Percentiles rank a stretch among this genome's conserved stretches.
These are phyloP conservation scores for Theobroma cacao DNA, from an alignment of 345 rosid genomes.

Conservation along the genomic window DNA sequence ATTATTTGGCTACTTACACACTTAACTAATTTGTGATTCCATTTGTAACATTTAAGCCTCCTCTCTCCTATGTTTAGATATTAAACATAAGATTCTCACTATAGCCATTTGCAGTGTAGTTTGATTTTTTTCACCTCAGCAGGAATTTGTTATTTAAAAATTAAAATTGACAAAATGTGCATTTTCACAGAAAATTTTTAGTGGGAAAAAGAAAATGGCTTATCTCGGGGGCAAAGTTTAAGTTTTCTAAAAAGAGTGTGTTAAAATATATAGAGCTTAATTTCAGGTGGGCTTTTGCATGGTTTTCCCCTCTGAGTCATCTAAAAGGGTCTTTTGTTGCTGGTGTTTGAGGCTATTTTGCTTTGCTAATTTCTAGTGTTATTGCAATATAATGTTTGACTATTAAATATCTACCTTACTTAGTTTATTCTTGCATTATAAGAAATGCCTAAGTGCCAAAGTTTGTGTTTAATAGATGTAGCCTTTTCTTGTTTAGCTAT, in stretches of 20 bases:
- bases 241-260: background rate
- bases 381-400: background rate
- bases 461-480: background rate
- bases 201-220: background rate
- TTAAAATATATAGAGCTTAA: background rate
- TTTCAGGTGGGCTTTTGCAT: background rate
- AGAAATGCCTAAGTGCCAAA: background rate
- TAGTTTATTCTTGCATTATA: background rate
- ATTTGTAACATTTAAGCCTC: constrained; percentile 1
- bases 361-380: background rate
- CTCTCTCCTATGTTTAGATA: background rate
- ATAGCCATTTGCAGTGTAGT: too few relatives aligned
- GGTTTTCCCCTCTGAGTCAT: background rate
- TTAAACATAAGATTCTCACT: too few relatives aligned
- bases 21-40: background rate
- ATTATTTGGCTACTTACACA: background rate
- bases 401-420: background rate
- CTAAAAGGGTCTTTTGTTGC: background rate
- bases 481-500: background rate
- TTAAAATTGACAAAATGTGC: background rate
- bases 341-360: background rate
- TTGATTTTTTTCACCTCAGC: too few relatives aligned
- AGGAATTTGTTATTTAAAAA: too few relatives aligned
- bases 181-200: background rate
- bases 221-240: background rate